These are phyloP conservation scores for Metschnikowia kunwiensis DNA, from an alignment of 805 yeast species.

Conservation along the genomic window DNA sequence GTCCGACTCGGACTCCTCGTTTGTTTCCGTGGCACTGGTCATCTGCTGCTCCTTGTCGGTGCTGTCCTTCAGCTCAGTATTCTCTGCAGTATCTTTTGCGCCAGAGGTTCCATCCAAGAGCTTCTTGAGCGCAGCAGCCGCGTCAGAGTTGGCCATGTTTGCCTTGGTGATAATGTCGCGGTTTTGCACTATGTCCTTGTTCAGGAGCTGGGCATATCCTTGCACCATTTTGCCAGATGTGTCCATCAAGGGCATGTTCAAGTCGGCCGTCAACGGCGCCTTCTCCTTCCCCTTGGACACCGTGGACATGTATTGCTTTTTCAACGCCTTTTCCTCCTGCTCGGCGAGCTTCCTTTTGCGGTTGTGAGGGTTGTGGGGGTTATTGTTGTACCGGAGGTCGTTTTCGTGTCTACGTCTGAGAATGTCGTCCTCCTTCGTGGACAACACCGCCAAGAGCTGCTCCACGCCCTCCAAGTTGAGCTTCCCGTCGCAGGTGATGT, in stretches of 20 bases:
- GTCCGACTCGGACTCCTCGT: conserved; percentile 10
- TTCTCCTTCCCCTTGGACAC: conserved; percentile 72
- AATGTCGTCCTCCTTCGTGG: conserved; percentile 73
- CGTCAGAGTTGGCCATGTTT: conserved; percentile 64
- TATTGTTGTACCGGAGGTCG: conserved; percentile 67
- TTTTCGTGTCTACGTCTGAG: conserved; percentile 65
- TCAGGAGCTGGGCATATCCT: conserved; percentile 60
- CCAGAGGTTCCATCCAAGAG: conserved; percentile 30
- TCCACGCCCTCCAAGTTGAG: conserved; percentile 77
- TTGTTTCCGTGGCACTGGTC: conserved; percentile 28
- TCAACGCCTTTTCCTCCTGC: conserved; percentile 45
- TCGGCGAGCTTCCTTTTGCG: conserved; percentile 53
- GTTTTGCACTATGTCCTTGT: conserved; percentile 67
- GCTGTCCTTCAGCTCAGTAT: conserved; percentile 34
- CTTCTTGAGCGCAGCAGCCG: conserved; percentile 56
- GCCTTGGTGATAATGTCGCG: conserved; percentile 64
- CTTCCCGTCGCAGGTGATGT: conserved; percentile 86
- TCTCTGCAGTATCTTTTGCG: conserved; percentile 18
- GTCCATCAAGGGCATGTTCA: conserved; percentile 72
- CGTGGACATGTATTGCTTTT: conserved; percentile 44
- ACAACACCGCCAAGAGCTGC: conserved; percentile 58
- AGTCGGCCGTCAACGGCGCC: conserved; percentile 68
- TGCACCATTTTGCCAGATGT: conserved; percentile 70
- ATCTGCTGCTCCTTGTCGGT: background rate
- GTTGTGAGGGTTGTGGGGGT: no score